Evolutionary conservation across 129 eudicot genomes (phyloP).

Genomic region (Artemisia tridentata): DNA sequence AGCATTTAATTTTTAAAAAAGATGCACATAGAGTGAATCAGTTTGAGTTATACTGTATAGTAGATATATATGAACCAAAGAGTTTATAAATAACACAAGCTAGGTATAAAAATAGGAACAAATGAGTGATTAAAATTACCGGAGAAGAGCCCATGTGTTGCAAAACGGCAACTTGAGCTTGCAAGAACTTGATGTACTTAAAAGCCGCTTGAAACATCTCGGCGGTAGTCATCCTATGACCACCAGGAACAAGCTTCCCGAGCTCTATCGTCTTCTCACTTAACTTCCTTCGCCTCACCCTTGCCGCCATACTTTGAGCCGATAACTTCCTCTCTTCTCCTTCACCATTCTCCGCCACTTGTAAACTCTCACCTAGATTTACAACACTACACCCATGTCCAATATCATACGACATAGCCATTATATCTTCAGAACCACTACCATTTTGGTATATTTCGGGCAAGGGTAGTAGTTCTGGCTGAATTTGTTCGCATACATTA

Average conservation of each 20-base stretch:
- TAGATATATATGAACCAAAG: too few relatives aligned
- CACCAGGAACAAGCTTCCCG: conserved; percentile 68
- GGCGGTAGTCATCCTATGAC: conserved; percentile 60
- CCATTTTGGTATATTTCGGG: conserved; percentile 21
- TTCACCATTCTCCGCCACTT: conserved; percentile 4
- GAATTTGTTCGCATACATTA: neutral
- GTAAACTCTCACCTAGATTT: conserved; percentile 6
- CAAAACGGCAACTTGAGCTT: conserved; percentile 74
- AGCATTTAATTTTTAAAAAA: too few relatives aligned
- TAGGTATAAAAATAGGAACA: neutral
- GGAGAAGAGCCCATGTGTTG: conserved; percentile 40
- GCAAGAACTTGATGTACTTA: conserved; percentile 71
- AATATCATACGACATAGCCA: neutral
- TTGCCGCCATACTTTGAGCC: conserved; percentile 63
- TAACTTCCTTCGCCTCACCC: conserved; percentile 66
- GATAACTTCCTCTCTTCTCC: conserved; percentile 28
- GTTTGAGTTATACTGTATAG: too few relatives aligned
- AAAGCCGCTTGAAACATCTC: conserved; percentile 70
- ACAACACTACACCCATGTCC: neutral
- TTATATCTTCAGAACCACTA: neutral
- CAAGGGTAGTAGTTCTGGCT: conserved; percentile 20
- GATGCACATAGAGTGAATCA: too few relatives aligned
- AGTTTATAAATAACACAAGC: too few relatives aligned
- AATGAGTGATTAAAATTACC: conserved; percentile 21
- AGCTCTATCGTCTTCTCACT: conserved; percentile 64